Conservation (phyloP, 441 rosid genomes). For the Raphanus hybrid region DNA sequence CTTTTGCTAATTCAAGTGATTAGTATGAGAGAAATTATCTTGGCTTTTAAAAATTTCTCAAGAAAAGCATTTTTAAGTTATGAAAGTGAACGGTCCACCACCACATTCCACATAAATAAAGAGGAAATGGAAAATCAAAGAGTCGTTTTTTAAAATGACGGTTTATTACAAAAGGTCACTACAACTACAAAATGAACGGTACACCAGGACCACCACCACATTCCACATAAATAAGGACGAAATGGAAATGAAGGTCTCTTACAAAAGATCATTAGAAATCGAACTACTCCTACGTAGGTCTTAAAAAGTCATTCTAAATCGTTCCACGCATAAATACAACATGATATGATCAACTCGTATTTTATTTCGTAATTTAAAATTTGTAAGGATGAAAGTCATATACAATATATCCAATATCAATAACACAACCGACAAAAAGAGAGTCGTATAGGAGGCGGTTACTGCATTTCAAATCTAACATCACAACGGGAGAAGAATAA, state of each 20-base stretch:
- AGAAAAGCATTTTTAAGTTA: not conserved
- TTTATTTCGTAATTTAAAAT: not conserved
- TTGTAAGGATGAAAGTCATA: not conserved
- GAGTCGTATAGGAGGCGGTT: slow-evolving; percentile 19
- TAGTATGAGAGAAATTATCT: not conserved
- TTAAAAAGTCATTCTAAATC: not conserved
- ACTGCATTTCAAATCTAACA: slow-evolving; percentile 11
- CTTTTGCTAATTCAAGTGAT: slow-evolving; percentile 27
- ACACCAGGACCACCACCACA: too few species aligned
- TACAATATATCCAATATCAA: not conserved
- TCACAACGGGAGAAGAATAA: slow-evolving; percentile 16
- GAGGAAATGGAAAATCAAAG: not conserved
- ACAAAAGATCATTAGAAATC: not conserved
- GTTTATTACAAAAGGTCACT: not conserved
- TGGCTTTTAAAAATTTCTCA: not conserved
- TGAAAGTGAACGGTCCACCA: not conserved
- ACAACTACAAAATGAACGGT: not conserved
- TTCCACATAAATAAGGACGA: not conserved
- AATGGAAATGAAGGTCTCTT: not conserved
- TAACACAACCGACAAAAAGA: slow-evolving; percentile 3
- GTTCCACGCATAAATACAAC: not conserved
- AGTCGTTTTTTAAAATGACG: too few species aligned
- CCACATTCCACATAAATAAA: not conserved
- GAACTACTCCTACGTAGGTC: not conserved
- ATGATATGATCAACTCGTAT: not conserved